These are phyloP conservation scores for Suhomyces sp. DNA, from an alignment of 805 yeast species.

Conservation along the genomic window DNA sequence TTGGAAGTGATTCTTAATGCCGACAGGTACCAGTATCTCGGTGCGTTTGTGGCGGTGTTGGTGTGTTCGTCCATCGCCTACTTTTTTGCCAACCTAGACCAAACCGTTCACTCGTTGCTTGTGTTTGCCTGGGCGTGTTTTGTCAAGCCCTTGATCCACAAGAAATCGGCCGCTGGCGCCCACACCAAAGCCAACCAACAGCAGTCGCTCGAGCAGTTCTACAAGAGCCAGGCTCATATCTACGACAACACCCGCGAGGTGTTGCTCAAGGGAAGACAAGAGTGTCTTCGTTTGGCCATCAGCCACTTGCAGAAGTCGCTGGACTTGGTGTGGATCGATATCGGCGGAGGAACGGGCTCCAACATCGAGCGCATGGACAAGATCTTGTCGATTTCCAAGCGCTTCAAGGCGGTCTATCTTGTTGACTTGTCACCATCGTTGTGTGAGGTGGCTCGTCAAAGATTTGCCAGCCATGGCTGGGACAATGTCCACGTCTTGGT, in stretches of 20 bases:
- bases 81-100: constrained; percentile 3
- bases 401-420: constrained; percentile 65
- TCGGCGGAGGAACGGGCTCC: constrained; percentile 87
- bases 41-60: background rate
- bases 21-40: background rate
- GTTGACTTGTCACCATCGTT: constrained; percentile 77
- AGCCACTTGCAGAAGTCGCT: constrained; percentile 47
- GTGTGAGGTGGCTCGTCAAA: constrained; percentile 63
- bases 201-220: constrained; percentile 63
- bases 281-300: constrained; percentile 56
- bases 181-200: constrained; percentile 42
- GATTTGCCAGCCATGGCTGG: constrained; percentile 45
- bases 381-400: constrained; percentile 42
- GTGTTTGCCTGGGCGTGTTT: constrained; percentile 52
- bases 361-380: constrained; percentile 75
- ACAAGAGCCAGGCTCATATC: constrained; percentile 71
- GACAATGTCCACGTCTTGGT: constrained; percentile 64
- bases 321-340: constrained; percentile 67
- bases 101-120: constrained; percentile 22
- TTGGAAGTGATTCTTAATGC: background rate
- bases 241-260: constrained; percentile 70
- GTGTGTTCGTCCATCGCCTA: background rate
- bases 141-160: constrained; percentile 51
- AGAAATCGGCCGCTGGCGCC: constrained; percentile 20
- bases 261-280: constrained; percentile 68